Conservation (phyloP, 352 stramenopile species). For the Globisporangium orthogonon region DNA sequence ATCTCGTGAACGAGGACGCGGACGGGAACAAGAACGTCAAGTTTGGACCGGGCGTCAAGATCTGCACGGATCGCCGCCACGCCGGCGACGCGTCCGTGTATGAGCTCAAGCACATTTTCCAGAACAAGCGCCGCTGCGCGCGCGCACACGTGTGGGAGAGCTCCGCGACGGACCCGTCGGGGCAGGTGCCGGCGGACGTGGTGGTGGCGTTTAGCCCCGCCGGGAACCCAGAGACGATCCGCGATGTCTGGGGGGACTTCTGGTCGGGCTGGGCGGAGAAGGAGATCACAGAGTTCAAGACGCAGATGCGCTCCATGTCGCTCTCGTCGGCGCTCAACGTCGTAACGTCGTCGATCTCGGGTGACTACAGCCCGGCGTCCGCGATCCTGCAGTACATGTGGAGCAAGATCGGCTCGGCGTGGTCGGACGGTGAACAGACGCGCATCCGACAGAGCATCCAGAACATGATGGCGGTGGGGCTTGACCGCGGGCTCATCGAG, state of each 20-base stretch:
- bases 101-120: constrained; percentile 81
- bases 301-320: constrained; percentile 71
- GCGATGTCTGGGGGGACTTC: constrained; percentile 80
- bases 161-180: constrained; percentile 28
- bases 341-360: constrained; percentile 72
- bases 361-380: constrained; percentile 69
- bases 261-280: constrained; percentile 84
- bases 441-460: constrained; percentile 80
- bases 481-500: constrained; percentile 74
- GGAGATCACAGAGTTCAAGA: constrained; percentile 74
- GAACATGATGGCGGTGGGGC: constrained; percentile 78
- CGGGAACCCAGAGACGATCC: constrained; percentile 75
- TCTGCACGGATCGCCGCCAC: constrained; percentile 49
- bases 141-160: constrained; percentile 76
- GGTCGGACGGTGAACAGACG: constrained; percentile 80
- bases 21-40: constrained; percentile 85
- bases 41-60: constrained; percentile 74
- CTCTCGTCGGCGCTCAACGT: constrained; percentile 68
- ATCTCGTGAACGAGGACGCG: constrained; percentile 82
- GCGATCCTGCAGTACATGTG: constrained; percentile 77
- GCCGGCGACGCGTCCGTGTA: constrained; percentile 56
- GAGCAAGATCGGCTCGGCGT: constrained; percentile 76
- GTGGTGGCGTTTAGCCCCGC: constrained; percentile 79
- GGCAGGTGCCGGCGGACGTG: constrained; percentile 41
- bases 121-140: constrained; percentile 79